Conservation (phyloP, 345 rosid genomes). For the Citrus sp. region DNA sequence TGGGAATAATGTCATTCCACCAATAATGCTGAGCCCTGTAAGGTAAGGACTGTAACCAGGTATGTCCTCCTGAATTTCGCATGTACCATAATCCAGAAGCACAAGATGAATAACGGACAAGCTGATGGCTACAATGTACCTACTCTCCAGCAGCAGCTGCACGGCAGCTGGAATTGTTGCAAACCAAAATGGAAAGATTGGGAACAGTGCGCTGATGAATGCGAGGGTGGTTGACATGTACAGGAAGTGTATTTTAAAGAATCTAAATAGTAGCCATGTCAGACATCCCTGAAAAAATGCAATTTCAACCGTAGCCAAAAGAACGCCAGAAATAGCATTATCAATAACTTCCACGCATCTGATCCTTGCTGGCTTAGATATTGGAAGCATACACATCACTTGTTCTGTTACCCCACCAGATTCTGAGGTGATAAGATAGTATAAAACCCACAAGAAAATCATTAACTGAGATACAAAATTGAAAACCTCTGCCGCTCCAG, state of each 20-base stretch:
- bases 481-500: slow-evolving; percentile 91
- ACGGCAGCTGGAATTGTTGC: slow-evolving; percentile 83
- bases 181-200: slow-evolving; percentile 84
- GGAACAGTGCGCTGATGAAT: slow-evolving; percentile 67
- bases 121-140: slow-evolving; percentile 59
- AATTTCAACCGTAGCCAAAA: slow-evolving; percentile 89
- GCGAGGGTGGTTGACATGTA: slow-evolving; percentile 86
- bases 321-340: slow-evolving; percentile 81
- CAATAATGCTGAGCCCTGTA: slow-evolving; percentile 92
- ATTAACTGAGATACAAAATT: slow-evolving; percentile 80
- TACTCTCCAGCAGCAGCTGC: slow-evolving; percentile 68
- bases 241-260: slow-evolving; percentile 74
- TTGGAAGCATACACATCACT: slow-evolving; percentile 82
- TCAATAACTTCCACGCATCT: slow-evolving; percentile 90
- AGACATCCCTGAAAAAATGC: slow-evolving; percentile 94
- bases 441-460: slow-evolving; percentile 85
- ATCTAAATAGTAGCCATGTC: slow-evolving; percentile 89
- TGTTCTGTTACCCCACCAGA: slow-evolving; percentile 97
- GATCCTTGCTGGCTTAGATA: slow-evolving; percentile 50
- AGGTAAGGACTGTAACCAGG: slow-evolving; percentile 84
- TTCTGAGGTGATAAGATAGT: slow-evolving; percentile 81
- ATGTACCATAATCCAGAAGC: slow-evolving; percentile 76
- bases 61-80: slow-evolving; percentile 88
- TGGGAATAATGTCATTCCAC: slow-evolving; percentile 93
- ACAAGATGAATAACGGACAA: slow-evolving; percentile 67